These are phyloP conservation scores for Silene uniflora DNA, from an alignment of 148 eudicot genomes.

Conservation along the genomic window DNA sequence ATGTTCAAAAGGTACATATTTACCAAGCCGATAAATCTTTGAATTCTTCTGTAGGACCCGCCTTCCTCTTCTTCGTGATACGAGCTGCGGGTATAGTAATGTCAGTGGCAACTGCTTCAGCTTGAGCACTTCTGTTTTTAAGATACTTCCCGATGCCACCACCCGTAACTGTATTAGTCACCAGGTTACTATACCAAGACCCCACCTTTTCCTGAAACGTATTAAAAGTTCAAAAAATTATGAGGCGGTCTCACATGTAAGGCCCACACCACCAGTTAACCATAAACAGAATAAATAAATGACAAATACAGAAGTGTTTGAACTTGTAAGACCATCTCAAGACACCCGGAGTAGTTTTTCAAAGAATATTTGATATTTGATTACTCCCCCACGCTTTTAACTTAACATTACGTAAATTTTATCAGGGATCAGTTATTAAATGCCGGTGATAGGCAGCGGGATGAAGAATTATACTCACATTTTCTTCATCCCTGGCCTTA, in stretches of 20 bases:
- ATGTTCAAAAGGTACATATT: conserved; percentile 13
- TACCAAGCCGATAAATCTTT: conserved; percentile 85
- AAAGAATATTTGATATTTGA: not conserved
- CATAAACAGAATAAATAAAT: too few species aligned
- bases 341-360: not conserved
- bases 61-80: conserved; percentile 67
- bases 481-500: conserved; percentile 60
- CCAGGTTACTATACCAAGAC: too few species aligned
- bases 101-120: conserved; percentile 39
- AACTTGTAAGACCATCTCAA: too few species aligned
- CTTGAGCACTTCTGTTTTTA: too few species aligned
- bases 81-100: conserved; percentile 28
- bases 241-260: too few species aligned
- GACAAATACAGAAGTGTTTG: too few species aligned
- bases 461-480: conserved; percentile 42
- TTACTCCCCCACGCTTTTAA: not conserved
- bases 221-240: too few species aligned
- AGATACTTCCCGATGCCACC: conserved; percentile 80
- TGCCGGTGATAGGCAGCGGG: not conserved
- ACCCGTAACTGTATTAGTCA: conserved; percentile 44
- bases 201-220: too few species aligned
- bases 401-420: not conserved
- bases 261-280: too few species aligned
- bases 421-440: not conserved
- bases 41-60: conserved; percentile 32